Evolutionary conservation across 2,329 filamentous ascomycete genomes (phyloP).

Genomic region (Neofusicoccum sp.): DNA sequence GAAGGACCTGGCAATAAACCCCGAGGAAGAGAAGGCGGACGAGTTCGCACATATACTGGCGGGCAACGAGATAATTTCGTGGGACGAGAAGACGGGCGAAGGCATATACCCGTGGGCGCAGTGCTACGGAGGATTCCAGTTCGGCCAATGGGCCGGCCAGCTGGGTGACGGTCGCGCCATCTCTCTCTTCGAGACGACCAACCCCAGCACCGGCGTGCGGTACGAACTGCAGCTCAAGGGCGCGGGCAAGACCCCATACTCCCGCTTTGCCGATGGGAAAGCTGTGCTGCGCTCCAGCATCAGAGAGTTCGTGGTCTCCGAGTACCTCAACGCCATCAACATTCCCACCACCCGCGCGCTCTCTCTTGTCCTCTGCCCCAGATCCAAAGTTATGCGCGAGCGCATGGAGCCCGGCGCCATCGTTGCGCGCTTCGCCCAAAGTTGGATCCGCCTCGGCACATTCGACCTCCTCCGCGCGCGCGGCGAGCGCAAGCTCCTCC

Average conservation of each 20-base stretch:
- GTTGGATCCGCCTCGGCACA: slow-evolving; percentile 89
- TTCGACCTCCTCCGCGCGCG: slow-evolving; percentile 88
- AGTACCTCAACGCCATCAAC: slow-evolving; percentile 78
- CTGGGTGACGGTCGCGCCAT: slow-evolving; percentile 93
- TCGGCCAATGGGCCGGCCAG: slow-evolving; percentile 90
- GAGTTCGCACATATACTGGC: slow-evolving; percentile 76
- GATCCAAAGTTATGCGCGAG: slow-evolving; percentile 73
- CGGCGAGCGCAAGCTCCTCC: slow-evolving; percentile 71
- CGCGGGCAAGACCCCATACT: slow-evolving; percentile 90
- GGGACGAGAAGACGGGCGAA: slow-evolving; percentile 60
- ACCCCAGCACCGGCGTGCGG: slow-evolving; percentile 65
- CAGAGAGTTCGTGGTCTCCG: slow-evolving; percentile 88
- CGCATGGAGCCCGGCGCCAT: slow-evolving; percentile 85
- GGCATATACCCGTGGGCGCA: slow-evolving; percentile 96
- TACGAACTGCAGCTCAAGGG: slow-evolving; percentile 96
- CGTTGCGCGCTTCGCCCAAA: slow-evolving; percentile 85
- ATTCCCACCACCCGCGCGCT: slow-evolving; percentile 87
- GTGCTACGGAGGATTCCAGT: slow-evolving; percentile 78
- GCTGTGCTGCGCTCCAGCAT: slow-evolving; percentile 91
- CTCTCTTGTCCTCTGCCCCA: slow-evolving; percentile 73
- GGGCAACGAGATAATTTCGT: slow-evolving; percentile 79
- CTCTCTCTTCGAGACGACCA: slow-evolving; percentile 86
- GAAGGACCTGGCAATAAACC: slow-evolving; percentile 72
- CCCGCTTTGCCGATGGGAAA: slow-evolving; percentile 92
- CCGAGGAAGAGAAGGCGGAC: slow-evolving; percentile 65